Conservation (phyloP, 768 basidiomycete genomes). For the Sarcodon aspratus region DNA sequence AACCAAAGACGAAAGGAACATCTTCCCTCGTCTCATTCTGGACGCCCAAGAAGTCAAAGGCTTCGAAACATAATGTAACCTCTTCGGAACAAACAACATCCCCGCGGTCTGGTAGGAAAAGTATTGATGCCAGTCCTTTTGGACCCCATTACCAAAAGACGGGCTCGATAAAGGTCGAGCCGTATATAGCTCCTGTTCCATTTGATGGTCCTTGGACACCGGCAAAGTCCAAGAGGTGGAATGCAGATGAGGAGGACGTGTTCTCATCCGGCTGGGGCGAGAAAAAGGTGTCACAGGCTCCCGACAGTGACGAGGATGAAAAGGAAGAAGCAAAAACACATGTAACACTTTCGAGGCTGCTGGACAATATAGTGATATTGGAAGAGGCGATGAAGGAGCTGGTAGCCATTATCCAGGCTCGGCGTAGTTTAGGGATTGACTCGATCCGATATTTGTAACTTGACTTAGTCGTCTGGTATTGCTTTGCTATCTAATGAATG, state of each 20-base stretch:
- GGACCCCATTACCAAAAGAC: slow-evolving; percentile 79
- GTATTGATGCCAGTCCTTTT: slow-evolving; percentile 63
- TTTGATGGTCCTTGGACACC: slow-evolving; percentile 56
- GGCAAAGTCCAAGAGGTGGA: slow-evolving; percentile 37
- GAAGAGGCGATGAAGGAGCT: slow-evolving; percentile 95
- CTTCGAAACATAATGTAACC: slow-evolving; percentile 9
- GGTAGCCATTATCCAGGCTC: slow-evolving; percentile 73
- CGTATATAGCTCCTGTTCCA: slow-evolving; percentile 52
- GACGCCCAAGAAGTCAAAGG: slow-evolving; percentile 62
- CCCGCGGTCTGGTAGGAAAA: slow-evolving; percentile 27
- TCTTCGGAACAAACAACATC: slow-evolving; percentile 33
- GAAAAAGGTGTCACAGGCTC: slow-evolving; percentile 12
- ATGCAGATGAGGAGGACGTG: slow-evolving; percentile 59
- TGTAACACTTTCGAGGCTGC: slow-evolving; percentile 69
- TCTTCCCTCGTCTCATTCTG: slow-evolving; percentile 66
- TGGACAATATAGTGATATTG: slow-evolving; percentile 91
- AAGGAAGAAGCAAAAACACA: slow-evolving; percentile 18
- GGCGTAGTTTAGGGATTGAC: slow-evolving; percentile 79
- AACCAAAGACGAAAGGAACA: slow-evolving; percentile 39
- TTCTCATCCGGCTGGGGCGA: slow-evolving; percentile 43
- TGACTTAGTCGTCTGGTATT: not conserved
- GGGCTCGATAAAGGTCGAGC: slow-evolving; percentile 55
- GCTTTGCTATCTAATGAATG: not conserved
- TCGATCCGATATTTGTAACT: slow-evolving; percentile 57
- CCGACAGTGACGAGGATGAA: slow-evolving; percentile 11